phyloP scores from a whole-genome alignment of 2,329 filamentous ascomycete species.

The Macrophomina pseudophaseolina region DNA sequence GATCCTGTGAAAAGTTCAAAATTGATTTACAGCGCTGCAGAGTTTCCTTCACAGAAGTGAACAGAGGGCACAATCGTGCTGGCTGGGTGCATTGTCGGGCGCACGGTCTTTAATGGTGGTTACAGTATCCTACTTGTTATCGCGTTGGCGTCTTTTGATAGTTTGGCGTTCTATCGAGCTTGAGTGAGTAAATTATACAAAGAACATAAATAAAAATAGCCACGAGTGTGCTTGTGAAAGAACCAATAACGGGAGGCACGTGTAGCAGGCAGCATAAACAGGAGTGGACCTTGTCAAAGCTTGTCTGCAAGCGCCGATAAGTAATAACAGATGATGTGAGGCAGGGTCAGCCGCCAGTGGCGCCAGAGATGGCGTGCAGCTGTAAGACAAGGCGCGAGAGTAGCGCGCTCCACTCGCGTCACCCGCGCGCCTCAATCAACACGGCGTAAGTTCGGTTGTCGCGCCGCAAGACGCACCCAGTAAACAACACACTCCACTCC shows the following conservation, averaged over 20 bases:
- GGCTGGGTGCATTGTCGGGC: slow-evolving; percentile 21
- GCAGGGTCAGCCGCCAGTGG: not conserved
- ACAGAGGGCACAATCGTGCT: not conserved
- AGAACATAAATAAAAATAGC: not conserved
- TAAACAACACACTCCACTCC: slow-evolving; percentile 19
- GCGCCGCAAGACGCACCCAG: slow-evolving; percentile 7
- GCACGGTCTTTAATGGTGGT: slow-evolving; percentile 7
- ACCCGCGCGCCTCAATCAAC: slow-evolving; percentile 19
- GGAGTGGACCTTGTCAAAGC: not conserved
- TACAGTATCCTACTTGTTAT: not conserved
- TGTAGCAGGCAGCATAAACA: not conserved
- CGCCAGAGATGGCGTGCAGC: not conserved
- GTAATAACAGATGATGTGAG: not conserved
- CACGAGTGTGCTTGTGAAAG: slow-evolving; percentile 6
- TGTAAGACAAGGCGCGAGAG: slow-evolving; percentile 10
- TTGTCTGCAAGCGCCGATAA: not conserved
- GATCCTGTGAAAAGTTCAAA: not conserved
- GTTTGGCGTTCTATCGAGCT: slow-evolving; percentile 7
- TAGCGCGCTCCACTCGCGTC: slow-evolving; percentile 6
- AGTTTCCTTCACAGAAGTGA: not conserved
- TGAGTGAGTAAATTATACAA: not conserved
- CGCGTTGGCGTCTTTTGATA: not conserved
- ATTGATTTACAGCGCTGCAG: not conserved
- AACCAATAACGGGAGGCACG: not conserved
- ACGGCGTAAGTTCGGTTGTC: slow-evolving; percentile 23